These are phyloP conservation scores for Hypoxylon sp. DNA, from an alignment of 2,329 filamentous ascomycete genomes.

Conservation along the genomic window DNA sequence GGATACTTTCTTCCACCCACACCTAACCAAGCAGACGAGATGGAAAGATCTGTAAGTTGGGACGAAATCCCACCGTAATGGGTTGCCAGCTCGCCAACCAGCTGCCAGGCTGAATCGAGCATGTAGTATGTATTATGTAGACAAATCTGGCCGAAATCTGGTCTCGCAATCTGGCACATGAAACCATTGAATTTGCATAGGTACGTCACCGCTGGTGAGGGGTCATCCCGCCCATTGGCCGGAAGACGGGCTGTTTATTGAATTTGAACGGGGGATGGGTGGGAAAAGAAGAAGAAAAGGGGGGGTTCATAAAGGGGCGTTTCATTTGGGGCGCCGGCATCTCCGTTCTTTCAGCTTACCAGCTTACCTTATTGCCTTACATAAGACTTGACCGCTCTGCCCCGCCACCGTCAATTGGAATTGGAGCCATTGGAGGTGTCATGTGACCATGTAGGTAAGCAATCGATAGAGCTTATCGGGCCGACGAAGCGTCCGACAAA, in stretches of 20 bases:
- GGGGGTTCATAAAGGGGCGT: too few species aligned
- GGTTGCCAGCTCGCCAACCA: conserved; percentile 3
- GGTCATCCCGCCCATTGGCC: conserved; percentile 22
- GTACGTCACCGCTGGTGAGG: conserved; percentile 31
- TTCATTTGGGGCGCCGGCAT: conserved; percentile 1
- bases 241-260: conserved; percentile 5
- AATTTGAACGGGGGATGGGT: conserved; percentile 8
- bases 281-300: too few species aligned
- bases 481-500: conserved; percentile 29
- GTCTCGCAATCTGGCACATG: conserved; percentile 28
- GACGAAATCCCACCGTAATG: conserved; percentile 6
- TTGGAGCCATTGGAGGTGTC: not conserved
- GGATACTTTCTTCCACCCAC: not conserved
- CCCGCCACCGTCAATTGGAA: too few species aligned
- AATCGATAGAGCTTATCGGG: not conserved
- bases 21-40: not conserved
- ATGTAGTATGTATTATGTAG: too few species aligned
- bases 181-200: conserved; percentile 18
- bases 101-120: conserved; percentile 29
- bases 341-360: not conserved
- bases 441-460: conserved; percentile 5
- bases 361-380: conserved; percentile 7
- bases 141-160: conserved; percentile 10
- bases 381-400: not conserved
- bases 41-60: not conserved